These are phyloP conservation scores for Stephanocyclus meneghinianus DNA, from an alignment of 352 stramenopile genomes.

Conservation along the genomic window DNA sequence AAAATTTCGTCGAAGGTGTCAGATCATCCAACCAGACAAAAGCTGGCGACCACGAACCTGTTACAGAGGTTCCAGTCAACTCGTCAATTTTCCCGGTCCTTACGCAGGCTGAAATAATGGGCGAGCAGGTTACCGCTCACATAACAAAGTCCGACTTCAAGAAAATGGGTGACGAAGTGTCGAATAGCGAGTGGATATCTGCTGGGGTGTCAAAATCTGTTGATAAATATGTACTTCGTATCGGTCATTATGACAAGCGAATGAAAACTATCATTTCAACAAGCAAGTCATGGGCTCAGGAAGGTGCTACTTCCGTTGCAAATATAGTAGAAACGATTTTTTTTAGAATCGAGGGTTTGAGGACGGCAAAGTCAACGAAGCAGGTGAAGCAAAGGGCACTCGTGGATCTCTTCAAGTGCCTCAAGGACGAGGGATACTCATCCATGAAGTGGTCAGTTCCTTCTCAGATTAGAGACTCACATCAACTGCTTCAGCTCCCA, in stretches of 20 bases:
- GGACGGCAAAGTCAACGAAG: constrained; percentile 87
- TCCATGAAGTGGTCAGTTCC: constrained; percentile 78
- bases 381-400: constrained; percentile 96
- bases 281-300: constrained; percentile 30
- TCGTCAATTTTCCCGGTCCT: constrained; percentile 59
- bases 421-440: constrained; percentile 76
- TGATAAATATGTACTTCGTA: constrained; percentile 58
- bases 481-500: constrained; percentile 75
- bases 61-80: constrained; percentile 59
- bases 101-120: constrained; percentile 20
- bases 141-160: constrained; percentile 19
- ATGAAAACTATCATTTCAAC: constrained; percentile 62
- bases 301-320: constrained; percentile 84
- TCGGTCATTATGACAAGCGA: constrained; percentile 65
- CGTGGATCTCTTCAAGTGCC: constrained; percentile 89
- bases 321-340: constrained; percentile 93
- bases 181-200: constrained; percentile 36
- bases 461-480: constrained; percentile 62
- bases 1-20: constrained; percentile 69
- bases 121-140: constrained; percentile 8
- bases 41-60: constrained; percentile 44
- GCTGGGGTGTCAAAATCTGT: constrained; percentile 39
- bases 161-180: constrained; percentile 19
- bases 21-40: constrained; percentile 51
- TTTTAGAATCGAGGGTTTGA: constrained; percentile 89